Base-by-base conservation (phyloP, 441 rosid genomes). In the Corymbia calophylla region DNA sequence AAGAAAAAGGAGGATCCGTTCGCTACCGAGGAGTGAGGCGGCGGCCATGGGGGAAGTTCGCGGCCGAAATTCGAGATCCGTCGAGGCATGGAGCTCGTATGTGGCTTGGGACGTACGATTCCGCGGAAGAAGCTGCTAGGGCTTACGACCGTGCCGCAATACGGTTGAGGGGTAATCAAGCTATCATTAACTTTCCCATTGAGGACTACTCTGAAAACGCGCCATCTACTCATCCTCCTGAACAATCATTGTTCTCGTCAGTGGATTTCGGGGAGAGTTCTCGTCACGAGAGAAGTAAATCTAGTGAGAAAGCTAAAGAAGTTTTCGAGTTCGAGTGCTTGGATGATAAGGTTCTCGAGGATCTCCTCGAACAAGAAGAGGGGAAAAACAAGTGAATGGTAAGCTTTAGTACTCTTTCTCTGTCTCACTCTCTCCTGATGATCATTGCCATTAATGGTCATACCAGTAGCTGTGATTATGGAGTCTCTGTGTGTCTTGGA, bases 261-360 rank as follows among this genome's bases (percentile, higher is more conserved):
- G 49, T 47, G 84, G 84, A 39, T 73, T 23, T 21, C 29, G 51
- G 84, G 49, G 84, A 73, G 51, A 73, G 84, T 73, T 73, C 84
- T 39, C 10, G 2, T 39, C n/a, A 8, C 16, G 49, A 21, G 51
- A 73, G 5, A 39, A 73, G 84, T 21, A 39, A 15, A 21, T 73
- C 84, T 12, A 73, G 17, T 39, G n/a, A 73, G 84, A 73, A 73
- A 55, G 88, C 15, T 7, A 86, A 86, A 47, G 88, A 86, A 60
- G 64, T 86, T 44, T 86, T 86, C 88, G 88, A 86, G 88, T 53
- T 86, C 66, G 88, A 86, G 88, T 86, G 49, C 44, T 53, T 86
- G 68, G 88, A 86, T 86, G 88, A 86, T 13, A 55, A 86, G 88
- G 64, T 86, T n/a, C 88, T 86, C 29, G 88, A 86, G 88, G 88